These are phyloP conservation scores for Hypsizygus marmoreus DNA, from an alignment of 768 basidiomycete species.

Conservation along the genomic window DNA sequence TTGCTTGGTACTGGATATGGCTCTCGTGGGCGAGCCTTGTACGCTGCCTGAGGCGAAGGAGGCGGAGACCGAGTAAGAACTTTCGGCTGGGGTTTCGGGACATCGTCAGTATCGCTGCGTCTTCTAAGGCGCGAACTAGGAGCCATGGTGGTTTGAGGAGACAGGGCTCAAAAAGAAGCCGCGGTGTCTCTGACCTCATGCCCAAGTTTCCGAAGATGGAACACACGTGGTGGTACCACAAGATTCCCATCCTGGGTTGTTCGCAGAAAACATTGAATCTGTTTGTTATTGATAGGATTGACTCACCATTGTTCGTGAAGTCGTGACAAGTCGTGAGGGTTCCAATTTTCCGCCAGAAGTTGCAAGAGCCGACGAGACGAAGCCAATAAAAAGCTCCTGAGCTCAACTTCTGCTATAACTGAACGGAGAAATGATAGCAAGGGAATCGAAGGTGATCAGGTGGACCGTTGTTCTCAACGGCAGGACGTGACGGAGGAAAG, in stretches of 20 bases:
- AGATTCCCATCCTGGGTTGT: background rate
- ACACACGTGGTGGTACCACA: constrained; percentile 20
- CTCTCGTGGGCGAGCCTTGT: constrained; percentile 44
- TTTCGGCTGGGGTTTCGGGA: constrained; percentile 39
- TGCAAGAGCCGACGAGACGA: background rate
- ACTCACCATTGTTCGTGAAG: constrained; percentile 20
- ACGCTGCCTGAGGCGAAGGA: constrained; percentile 49
- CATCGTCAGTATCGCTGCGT: constrained; percentile 40
- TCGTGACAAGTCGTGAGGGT: constrained; percentile 10
- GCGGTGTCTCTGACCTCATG: constrained; percentile 21
- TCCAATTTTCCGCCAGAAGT: background rate
- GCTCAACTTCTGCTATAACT: background rate
- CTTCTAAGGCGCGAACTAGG: constrained; percentile 47
- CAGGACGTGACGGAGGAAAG: background rate
- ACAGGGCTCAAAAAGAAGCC: constrained; percentile 26
- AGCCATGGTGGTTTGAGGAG: constrained; percentile 42
- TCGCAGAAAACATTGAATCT: constrained; percentile 1
- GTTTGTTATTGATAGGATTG: constrained; percentile 4
- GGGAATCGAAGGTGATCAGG: constrained; percentile 16
- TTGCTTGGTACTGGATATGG: constrained; percentile 71
- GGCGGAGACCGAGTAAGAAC: constrained; percentile 47
- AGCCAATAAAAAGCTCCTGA: background rate
- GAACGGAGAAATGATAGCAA: constrained; percentile 7
- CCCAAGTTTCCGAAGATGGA: constrained; percentile 11
- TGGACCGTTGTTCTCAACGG: background rate